A percentile compares a stretch with the other conserved stretches of the same genome.
Evolutionary conservation across 148 eudicot species (phyloP).

Genomic region (Drosera capensis): DNA sequence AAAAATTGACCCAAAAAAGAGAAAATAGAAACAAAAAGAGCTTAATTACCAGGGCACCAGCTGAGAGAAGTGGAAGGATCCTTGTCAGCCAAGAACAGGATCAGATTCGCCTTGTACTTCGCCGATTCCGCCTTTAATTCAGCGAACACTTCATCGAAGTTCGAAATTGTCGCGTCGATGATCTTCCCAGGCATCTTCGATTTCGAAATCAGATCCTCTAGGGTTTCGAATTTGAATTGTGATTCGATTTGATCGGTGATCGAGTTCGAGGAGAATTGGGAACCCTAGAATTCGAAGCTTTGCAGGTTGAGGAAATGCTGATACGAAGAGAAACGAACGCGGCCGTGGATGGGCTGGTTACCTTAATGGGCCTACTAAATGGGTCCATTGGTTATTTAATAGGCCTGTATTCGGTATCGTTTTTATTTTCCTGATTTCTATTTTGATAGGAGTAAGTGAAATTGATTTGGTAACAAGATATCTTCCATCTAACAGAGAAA

Average conservation of each 20-base stretch:
- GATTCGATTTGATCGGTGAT: not conserved
- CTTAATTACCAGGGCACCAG: conserved; percentile 90
- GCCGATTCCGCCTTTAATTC: conserved; percentile 44
- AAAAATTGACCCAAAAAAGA: not conserved
- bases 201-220: not conserved
- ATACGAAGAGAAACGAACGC: no score
- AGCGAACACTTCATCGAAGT: conserved; percentile 35
- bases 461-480: no score
- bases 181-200: conserved; percentile 49
- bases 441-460: no score
- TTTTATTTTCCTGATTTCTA: no score
- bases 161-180: conserved; percentile 45
- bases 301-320: no score
- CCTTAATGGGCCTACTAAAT: no score
- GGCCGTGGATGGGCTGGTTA: no score
- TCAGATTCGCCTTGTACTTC: conserved; percentile 55
- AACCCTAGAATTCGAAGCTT: no score
- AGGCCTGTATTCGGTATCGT: no score
- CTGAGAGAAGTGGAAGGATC: conserved; percentile 71
- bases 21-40: not conserved
- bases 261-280: not conserved
- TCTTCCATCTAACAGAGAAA: no score
- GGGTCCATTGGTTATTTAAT: no score
- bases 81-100: conserved; percentile 75
- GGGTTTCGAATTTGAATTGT: no score